Evolutionary conservation across 352 stramenopile species (phyloP), one percentile per base, ranked within the genome.

Genomic region (Phytophthora ramorum): DNA sequence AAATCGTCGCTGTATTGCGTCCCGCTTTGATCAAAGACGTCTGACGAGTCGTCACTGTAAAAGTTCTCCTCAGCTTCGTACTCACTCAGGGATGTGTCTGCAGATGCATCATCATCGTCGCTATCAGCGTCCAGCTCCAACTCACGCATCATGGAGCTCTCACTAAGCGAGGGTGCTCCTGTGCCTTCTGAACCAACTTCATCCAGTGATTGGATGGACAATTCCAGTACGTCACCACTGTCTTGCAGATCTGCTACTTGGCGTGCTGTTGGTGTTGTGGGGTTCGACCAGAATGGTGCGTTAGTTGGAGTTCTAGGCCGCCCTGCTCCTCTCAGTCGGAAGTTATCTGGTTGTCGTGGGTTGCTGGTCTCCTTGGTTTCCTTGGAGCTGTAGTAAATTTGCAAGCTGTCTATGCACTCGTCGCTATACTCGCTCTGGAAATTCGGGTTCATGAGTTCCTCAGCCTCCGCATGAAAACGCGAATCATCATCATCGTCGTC

Each of bases 1-100:
- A 92, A 93, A 55, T 95, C 87, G 32, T 95, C 85, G 65, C 85
- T 95, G 71, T 92, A 92, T 48, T 89, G 82, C 6, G 76, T 85
- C 6, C 84, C 81, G 53, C 85, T 83, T 24, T 88, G 78, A 30
- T 85, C 82, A 13, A 84, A 84, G 62, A 89, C 85, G 45, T 92
- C 85, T 6, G 66, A 75, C 37, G 83, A 91, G 66, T 89, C 79
- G 53, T 93, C 85, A 48, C 83, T 93, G 75, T 95, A 95, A 63
- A 90, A 93, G 62, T 93, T 95, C 52, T 95, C 87, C 56, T 93
- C 84, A 0, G 76, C 83, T 22, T 90, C 87, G 66, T 90, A 92
- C 30, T 91, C 81, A 69, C 83, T 91, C 44, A 79, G 65, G 0
- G 85, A 93, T 14, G 83, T 85, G 62, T 89, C 83, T 4, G 20